Conservation (phyloP, 768 basidiomycete species). For the Suillus alpinus region DNA sequence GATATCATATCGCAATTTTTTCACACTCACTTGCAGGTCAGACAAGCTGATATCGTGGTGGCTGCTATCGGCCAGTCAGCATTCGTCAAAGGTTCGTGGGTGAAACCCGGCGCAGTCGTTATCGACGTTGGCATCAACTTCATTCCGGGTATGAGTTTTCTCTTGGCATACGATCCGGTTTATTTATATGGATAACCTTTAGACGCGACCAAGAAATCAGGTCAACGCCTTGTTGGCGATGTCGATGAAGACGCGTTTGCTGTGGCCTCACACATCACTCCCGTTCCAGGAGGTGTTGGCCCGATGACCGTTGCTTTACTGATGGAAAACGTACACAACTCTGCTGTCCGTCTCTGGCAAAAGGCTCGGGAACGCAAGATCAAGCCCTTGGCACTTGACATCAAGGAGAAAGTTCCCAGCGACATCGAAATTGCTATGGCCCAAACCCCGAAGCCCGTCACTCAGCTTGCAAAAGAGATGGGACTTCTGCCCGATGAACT, state of each 20-base stretch:
- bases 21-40: conserved; percentile 50
- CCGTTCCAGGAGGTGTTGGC: conserved; percentile 97
- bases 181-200: conserved; percentile 1
- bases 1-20: conserved; percentile 5
- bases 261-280: conserved; percentile 89
- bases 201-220: conserved; percentile 92
- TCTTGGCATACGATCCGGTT: background rate
- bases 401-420: conserved; percentile 86
- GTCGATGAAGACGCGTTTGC: conserved; percentile 76
- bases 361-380: conserved; percentile 62
- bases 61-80: conserved; percentile 94
- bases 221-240: conserved; percentile 94
- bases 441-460: conserved; percentile 88
- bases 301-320: conserved; percentile 99
- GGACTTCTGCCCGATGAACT: conserved; percentile 84
- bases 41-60: conserved; percentile 88
- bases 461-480: conserved; percentile 82
- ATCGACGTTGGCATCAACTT: conserved; percentile 99
- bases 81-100: conserved; percentile 89
- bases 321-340: conserved; percentile 89
- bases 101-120: conserved; percentile 92
- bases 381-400: conserved; percentile 74
- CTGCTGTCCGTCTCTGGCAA: conserved; percentile 81
- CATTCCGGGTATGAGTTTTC: conserved; percentile 61
- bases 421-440: conserved; percentile 97